Base-by-base conservation (phyloP, 805 yeast species). In the Vanderwaltozyma yarrowii region DNA sequence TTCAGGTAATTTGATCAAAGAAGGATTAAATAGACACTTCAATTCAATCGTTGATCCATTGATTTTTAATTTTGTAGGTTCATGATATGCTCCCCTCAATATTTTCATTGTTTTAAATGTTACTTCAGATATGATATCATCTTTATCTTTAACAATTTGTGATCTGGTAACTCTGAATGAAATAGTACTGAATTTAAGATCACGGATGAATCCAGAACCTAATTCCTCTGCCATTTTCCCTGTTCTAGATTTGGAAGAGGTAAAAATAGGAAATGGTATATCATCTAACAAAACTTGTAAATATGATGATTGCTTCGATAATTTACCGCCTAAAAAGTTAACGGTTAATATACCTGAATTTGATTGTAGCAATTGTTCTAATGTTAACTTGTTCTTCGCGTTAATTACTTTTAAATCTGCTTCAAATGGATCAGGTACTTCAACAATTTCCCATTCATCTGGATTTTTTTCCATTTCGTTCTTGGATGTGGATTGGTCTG, bases 281-380 rank as follows among this genome's bases (percentile, higher is more conserved):
- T 82, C 88, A 58, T 83, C 94, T 44, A 80, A 67, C 37, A 78
- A 62, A 13, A 74, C 61, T 45, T 79, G 83, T 24, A 81, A 64
- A 46, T 57, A 73, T 4, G 70, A 54, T 35, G 72, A 76, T 2
- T 74, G 60, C 46, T 62, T 68, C 36, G 64, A 54, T 35, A 78
- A 64, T 10, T 50, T 52, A 39, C 83, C 88, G 9, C 59, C 54
- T 8, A 68, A 32, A 17, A 82, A 42, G 49, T 74, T 74, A 29
- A 80, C 68, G 24, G 73, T 69, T 35, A 81, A 51, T 30, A 71
- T 67, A 63, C 94, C 94, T 19, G 83, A 69, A 50, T 78, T 71
- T 27, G 42, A 43, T 24, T 68, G 53, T 26, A 77, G 44, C 23
- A 80, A 61, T 46, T 78, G 70, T 12, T 71, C 73, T 28, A 80